phyloP scores from a whole-genome alignment of 768 basidiomycete genomes.

The Rhizopogon sp. region DNA sequence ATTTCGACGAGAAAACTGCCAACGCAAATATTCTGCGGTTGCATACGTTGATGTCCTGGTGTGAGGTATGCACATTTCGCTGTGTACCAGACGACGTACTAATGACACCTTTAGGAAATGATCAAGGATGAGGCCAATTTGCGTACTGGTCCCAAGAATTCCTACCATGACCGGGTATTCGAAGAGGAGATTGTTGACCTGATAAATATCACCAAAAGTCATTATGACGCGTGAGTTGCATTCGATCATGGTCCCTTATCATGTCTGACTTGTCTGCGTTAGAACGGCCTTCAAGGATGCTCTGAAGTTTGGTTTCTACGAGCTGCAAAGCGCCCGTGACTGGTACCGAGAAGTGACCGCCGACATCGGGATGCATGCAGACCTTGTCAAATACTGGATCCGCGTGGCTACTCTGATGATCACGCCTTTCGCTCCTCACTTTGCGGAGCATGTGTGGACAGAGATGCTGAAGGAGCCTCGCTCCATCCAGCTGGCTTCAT shows the following conservation, averaged over 20 bases:
- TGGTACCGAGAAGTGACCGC: slow-evolving; percentile 94
- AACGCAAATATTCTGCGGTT: slow-evolving; percentile 94
- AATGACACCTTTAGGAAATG: slow-evolving; percentile 59
- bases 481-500: slow-evolving; percentile 79
- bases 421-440: slow-evolving; percentile 89
- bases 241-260: neutral
- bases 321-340: slow-evolving; percentile 86
- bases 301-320: slow-evolving; percentile 93
- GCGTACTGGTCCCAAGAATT: slow-evolving; percentile 65
- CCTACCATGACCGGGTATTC: slow-evolving; percentile 86
- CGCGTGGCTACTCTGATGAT: slow-evolving; percentile 73
- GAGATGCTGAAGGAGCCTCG: slow-evolving; percentile 64
- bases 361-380: slow-evolving; percentile 87
- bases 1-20: slow-evolving; percentile 97
- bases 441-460: slow-evolving; percentile 87
- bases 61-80: slow-evolving; percentile 55
- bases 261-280: slow-evolving; percentile 1
- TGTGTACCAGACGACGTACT: neutral
- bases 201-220: slow-evolving; percentile 73
- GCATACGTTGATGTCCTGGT: slow-evolving; percentile 89
- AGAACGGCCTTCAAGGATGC: slow-evolving; percentile 97
- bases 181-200: slow-evolving; percentile 87
- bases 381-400: slow-evolving; percentile 85
- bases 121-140: slow-evolving; percentile 63
- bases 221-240: slow-evolving; percentile 71